phyloP scores from a whole-genome alignment of 73 alveolate species.

The Tetrahymena elliotti region DNA sequence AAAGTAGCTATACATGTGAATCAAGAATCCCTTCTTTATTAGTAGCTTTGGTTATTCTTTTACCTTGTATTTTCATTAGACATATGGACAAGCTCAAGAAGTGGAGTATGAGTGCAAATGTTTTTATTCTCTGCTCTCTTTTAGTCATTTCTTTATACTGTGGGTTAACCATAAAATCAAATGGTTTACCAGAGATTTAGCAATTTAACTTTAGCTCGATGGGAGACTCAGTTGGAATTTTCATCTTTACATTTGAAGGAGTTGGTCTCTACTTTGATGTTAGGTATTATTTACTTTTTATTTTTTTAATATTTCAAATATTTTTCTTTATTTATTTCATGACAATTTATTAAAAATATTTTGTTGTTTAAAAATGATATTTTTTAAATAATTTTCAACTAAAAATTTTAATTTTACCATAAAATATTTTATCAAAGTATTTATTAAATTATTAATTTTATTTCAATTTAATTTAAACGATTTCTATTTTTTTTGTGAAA shows the following conservation, averaged over 20 bases:
- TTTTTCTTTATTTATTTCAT: too few relatives aligned
- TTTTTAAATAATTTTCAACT: too few relatives aligned
- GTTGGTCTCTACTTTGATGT: neutral
- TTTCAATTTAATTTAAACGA: too few relatives aligned
- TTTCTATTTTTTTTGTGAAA: too few relatives aligned
- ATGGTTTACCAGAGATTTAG: neutral
- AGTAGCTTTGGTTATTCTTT: neutral
- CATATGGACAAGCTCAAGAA: neutral
- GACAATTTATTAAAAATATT: too few relatives aligned
- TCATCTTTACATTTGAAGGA: neutral
- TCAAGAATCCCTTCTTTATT: neutral
- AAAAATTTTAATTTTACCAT: too few relatives aligned
- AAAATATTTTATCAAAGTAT: too few relatives aligned
- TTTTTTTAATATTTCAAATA: neutral
- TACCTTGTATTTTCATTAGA: neutral
- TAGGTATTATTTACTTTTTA: neutral
- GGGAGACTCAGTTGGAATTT: neutral
- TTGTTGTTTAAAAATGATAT: too few relatives aligned
- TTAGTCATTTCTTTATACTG: neutral
- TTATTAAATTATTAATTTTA: too few relatives aligned
- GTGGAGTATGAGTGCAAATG: neutral
- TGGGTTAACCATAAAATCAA: neutral
- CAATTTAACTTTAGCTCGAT: neutral
- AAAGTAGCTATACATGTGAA: neutral
- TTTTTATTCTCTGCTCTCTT: neutral